Evolutionary conservation across 2,329 filamentous ascomycete species (phyloP).

Genomic region (Ophiosphaerella narmari): DNA sequence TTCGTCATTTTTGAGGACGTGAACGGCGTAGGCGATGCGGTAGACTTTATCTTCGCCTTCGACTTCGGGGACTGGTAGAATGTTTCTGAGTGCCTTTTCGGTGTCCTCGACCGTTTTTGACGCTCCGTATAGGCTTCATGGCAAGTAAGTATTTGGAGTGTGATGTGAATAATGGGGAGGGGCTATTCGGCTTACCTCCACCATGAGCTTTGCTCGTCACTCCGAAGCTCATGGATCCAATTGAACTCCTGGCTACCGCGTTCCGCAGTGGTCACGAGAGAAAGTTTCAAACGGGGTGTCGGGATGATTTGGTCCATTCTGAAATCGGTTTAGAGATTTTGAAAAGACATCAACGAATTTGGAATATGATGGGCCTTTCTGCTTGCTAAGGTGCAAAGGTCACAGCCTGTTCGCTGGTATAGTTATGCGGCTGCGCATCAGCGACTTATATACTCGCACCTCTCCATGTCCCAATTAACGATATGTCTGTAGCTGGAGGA

Average conservation of each 20-base stretch:
- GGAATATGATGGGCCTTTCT: too few relatives aligned
- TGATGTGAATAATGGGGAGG: neutral
- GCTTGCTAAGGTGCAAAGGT: too few relatives aligned
- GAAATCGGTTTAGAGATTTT: too few relatives aligned
- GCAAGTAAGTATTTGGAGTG: neutral
- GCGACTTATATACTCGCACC: neutral
- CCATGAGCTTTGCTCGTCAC: constrained; percentile 24
- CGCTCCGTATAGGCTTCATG: constrained; percentile 19
- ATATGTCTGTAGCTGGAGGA: neutral
- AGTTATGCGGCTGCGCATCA: too few relatives aligned
- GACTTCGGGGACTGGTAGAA: neutral
- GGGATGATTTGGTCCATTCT: constrained; percentile 24
- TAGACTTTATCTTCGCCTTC: constrained; percentile 13
- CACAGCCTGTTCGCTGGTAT: too few relatives aligned
- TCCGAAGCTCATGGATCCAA: constrained; percentile 31
- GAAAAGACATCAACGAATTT: too few relatives aligned
- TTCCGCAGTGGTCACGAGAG: constrained; percentile 23
- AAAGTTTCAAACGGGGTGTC: constrained; percentile 33
- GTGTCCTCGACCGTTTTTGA: constrained; percentile 30
- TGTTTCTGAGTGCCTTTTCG: constrained; percentile 7
- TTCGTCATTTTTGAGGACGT: constrained; percentile 10
- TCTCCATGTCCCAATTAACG: too few relatives aligned
- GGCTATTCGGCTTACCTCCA: constrained; percentile 26
- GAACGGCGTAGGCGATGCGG: constrained; percentile 27
- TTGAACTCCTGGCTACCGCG: constrained; percentile 28